Evolutionary conservation across 2,329 filamentous ascomycete genomes (phyloP).

Genomic region (Magnaporthiopsis incrustans): DNA sequence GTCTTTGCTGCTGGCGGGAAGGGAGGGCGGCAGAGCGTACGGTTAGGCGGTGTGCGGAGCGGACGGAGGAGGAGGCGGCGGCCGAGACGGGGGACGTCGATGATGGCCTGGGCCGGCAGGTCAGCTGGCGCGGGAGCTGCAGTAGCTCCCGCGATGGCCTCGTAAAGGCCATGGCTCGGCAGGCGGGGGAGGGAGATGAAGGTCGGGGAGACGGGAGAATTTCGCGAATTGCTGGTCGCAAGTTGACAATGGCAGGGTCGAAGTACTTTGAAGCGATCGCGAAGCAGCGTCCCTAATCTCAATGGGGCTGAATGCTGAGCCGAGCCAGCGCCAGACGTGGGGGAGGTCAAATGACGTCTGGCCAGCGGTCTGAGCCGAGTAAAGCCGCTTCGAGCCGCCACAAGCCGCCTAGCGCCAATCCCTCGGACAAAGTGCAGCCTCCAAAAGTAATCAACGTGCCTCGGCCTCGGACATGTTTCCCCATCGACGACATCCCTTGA

Average conservation of each 20-base stretch:
- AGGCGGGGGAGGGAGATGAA: not conserved
- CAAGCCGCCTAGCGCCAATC: not conserved
- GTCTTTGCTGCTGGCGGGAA: slow-evolving; percentile 7
- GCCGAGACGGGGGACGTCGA: not conserved
- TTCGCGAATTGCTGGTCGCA: no score
- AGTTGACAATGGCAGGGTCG: no score
- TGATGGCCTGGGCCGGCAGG: not conserved
- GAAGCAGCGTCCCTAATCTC: not conserved
- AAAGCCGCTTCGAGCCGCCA: slow-evolving; percentile 38
- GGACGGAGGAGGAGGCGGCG: not conserved
- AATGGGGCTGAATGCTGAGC: not conserved
- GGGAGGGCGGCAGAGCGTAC: slow-evolving; percentile 52
- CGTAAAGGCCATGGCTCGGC: not conserved
- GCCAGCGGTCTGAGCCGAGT: slow-evolving; percentile 22
- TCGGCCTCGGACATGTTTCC: not conserved
- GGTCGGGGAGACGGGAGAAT: no score
- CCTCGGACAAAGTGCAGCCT: not conserved
- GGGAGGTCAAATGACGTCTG: slow-evolving; percentile 10
- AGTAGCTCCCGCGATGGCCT: slow-evolving; percentile 6
- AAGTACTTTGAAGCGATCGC: not conserved
- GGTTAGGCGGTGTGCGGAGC: not conserved
- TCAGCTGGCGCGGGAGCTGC: slow-evolving; percentile 6
- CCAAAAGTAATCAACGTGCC: not conserved
- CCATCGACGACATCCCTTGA: not conserved
- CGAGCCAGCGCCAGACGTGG: slow-evolving; percentile 9